Base-by-base conservation (phyloP, 768 basidiomycete species). In the Leccinum broughii region DNA sequence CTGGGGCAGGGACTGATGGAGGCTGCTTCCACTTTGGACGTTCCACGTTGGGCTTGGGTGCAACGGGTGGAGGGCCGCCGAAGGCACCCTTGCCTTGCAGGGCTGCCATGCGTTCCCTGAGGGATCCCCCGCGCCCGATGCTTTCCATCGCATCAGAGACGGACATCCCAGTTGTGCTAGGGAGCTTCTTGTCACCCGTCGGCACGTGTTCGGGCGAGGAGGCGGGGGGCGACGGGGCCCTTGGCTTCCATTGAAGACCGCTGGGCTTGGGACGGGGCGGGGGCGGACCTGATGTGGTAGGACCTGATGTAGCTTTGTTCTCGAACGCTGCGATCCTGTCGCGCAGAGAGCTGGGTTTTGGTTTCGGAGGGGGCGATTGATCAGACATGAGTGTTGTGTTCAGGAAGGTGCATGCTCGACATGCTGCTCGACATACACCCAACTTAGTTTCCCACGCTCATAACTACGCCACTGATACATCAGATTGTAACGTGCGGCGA, bases 81-180 rank as follows among this genome's bases (percentile, higher is more conserved):
- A 96, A 93, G 10, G 80, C 93, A 15, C 91, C 90, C 50, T 82
- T 86, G 8, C 90, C 92, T 71, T 94, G 91, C 39, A 98, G 77
- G 3, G 94, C 93, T 32, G 94, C 94, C 94, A 98, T 97, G 39
- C 96, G 85, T 60, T 97, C 96, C 77, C 88, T 95, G 65, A 98
- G 76, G 58, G 91, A 92, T 5, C 85, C 89, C 3, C 84, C 89
- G 58, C 85, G 85, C 6, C 83, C 83, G 74, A 96, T 95, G 67
- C 89, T 90, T 68, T 88, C 90, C 72, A 90, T 87, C 22, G 95
- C 95, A 78, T 98, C 95, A 30, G 85, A 84, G 5, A 92, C 92
- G 24, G 85, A 88, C 90, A 93, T 90, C 0, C 83, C 82, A 4
- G 77, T 77, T 0, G 67, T 62, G 54, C 30, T 59, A 13, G 50